Evolutionary conservation across 148 eudicot genomes (phyloP).

Genomic region (Beta vulgaris): DNA sequence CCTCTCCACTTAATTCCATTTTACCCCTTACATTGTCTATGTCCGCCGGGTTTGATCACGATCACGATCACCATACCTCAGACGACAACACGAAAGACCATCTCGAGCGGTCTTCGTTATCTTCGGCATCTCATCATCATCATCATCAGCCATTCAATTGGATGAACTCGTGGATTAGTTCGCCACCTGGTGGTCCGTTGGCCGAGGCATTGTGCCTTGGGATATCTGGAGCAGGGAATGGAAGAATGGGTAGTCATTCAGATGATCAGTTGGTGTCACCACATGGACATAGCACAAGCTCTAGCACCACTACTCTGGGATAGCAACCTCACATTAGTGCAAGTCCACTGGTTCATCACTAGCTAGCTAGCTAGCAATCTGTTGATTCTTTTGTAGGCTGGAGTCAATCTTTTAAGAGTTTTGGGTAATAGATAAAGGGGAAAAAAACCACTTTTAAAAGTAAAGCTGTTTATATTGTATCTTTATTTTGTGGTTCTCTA

Average conservation of each 20-base stretch:
- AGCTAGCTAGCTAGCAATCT: not conserved
- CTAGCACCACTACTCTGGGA: slow-evolving; percentile 37
- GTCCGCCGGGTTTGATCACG: slow-evolving; percentile 37
- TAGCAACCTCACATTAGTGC: no score
- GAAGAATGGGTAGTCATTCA: slow-evolving; percentile 14
- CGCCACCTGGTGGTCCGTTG: slow-evolving; percentile 74
- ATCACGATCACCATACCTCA: slow-evolving; percentile 6
- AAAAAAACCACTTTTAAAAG: no score
- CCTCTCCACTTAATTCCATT: slow-evolving; percentile 30
- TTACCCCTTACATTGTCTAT: slow-evolving; percentile 58
- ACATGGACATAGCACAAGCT: slow-evolving; percentile 43
- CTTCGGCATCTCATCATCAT: not conserved
- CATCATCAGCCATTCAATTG: slow-evolving; percentile 31
- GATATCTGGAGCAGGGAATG: slow-evolving; percentile 34
- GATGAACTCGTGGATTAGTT: slow-evolving; percentile 44
- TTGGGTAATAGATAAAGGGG: no score
- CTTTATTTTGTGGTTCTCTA: not conserved
- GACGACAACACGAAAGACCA: slow-evolving; percentile 1
- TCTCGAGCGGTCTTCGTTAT: not conserved
- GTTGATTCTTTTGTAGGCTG: slow-evolving; percentile 16
- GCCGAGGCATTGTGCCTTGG: slow-evolving; percentile 86
- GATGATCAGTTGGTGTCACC: slow-evolving; percentile 36
- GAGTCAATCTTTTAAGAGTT: not conserved
- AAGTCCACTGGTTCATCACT: not conserved
- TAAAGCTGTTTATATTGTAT: not conserved